Base-by-base conservation (phyloP, 2,329 filamentous ascomycete genomes). In the Periconia sp. region DNA sequence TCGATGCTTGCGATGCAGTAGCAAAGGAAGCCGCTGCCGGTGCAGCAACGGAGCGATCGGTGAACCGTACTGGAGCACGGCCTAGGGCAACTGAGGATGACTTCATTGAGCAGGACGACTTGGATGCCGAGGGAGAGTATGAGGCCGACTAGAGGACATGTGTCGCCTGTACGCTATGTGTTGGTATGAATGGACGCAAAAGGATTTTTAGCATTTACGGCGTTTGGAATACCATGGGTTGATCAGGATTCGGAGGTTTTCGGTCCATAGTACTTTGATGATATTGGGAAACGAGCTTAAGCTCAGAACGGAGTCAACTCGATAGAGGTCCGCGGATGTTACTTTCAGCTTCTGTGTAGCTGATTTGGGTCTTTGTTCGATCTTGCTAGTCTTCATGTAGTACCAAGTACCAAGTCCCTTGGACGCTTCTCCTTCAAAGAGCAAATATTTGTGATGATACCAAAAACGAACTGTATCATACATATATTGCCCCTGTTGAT, bases 1-100 rank as follows among this genome's bases (percentile, higher is more conserved):
- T 99, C 59, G 94, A 99, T 76, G 94, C 94, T n/a, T 90, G 87
- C 70, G 88, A 91, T 69, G 81, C 84, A 6, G 87, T 90, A 47
- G 86, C 86, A 15, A 87, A 89, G 67, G 81, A 86, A 55, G 79
- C 81, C 18, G 80, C 78, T 17, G 76, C 73, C 14, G 74, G 69
- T 19, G 66, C 64, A 17, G 68, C 65, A 17, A 61, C 59, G 13
- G 60, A 61, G 33, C 57, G 60, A 45, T 64, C 65, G 27, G 52
- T 51, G n/a, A 62, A 69, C 44, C 66, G 70, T 23, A 62, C 57
- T 47, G 65, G 64, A 6, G 59, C 59, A 17, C 56, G 63, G 42
- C 58, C 64, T 11, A 63, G 62, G 43, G 54, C 63, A 17, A 58
- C 60, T 10, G 65, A 66, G 9, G 68, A 72, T 18, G 71, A 71